Evolutionary conservation across 352 stramenopile species (phyloP).

Genomic region (Globisporangium perplexum): DNA sequence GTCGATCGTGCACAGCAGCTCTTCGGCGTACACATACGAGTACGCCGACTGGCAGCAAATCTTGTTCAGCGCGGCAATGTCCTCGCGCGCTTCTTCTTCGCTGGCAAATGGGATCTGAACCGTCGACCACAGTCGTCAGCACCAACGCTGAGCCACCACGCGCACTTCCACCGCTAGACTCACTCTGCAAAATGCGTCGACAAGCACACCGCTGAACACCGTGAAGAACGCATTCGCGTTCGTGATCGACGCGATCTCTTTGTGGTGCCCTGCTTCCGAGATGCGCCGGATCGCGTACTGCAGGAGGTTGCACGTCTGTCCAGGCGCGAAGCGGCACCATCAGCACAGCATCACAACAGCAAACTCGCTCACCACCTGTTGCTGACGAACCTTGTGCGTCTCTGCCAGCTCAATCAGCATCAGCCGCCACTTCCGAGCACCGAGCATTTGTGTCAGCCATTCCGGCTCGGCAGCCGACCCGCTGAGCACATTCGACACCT

Average conservation of each 20-base stretch:
- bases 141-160: background rate
- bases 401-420: constrained; percentile 86
- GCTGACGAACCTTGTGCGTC: constrained; percentile 62
- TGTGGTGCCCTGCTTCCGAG: constrained; percentile 81
- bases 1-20: constrained; percentile 70
- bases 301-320: constrained; percentile 69
- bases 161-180: background rate
- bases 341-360: background rate
- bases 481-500: constrained; percentile 83
- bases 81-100: constrained; percentile 73
- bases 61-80: constrained; percentile 71
- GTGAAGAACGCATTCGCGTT: constrained; percentile 83
- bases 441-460: constrained; percentile 83
- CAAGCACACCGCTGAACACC: constrained; percentile 77
- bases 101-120: constrained; percentile 73
- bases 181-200: constrained; percentile 74
- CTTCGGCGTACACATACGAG: constrained; percentile 77
- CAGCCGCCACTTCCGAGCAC: constrained; percentile 70
- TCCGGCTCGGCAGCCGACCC: constrained; percentile 65
- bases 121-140: background rate
- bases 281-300: constrained; percentile 86
- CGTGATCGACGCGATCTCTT: constrained; percentile 83
- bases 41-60: constrained; percentile 83
- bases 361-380: background rate
- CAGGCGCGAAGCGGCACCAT: background rate